Evolutionary conservation across 768 basidiomycete species (phyloP).

Genomic region (Tulasnella sp.): DNA sequence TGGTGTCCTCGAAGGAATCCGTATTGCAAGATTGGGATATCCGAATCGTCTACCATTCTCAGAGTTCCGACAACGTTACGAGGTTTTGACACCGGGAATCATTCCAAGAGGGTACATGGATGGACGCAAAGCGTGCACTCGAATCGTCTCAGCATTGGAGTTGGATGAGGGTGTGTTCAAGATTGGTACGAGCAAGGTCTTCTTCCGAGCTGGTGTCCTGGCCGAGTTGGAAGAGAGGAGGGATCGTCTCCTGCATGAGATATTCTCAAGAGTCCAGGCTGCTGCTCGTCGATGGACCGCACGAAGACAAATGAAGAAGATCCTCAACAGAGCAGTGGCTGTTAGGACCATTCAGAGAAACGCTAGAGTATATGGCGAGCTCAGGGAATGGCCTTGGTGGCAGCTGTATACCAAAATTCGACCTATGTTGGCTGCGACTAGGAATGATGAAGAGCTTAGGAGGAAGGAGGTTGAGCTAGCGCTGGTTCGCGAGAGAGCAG

Average conservation of each 20-base stretch:
- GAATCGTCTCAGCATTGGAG: constrained; percentile 81
- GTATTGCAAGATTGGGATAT: constrained; percentile 93
- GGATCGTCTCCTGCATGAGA: constrained; percentile 73
- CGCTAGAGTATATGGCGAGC: constrained; percentile 77
- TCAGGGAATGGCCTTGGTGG: constrained; percentile 99
- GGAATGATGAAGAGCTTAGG: constrained; percentile 82
- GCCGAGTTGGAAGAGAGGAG: constrained; percentile 91
- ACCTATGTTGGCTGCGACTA: constrained; percentile 81
- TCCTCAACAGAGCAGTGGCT: constrained; percentile 82
- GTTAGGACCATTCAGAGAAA: constrained; percentile 89
- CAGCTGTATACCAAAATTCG: constrained; percentile 94
- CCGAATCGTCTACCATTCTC: constrained; percentile 94
- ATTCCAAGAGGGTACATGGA: constrained; percentile 96
- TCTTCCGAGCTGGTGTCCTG: constrained; percentile 96
- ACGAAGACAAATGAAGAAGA: constrained; percentile 83
- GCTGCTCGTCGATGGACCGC: constrained; percentile 74
- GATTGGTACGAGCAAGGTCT: constrained; percentile 94
- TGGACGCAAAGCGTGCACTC: constrained; percentile 81
- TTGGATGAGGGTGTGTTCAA: constrained; percentile 75
- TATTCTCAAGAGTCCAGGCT: constrained; percentile 83
- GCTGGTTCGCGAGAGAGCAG: constrained; percentile 69
- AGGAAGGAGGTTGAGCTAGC: constrained; percentile 75
- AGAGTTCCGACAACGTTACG: constrained; percentile 95
- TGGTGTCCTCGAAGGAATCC: constrained; percentile 96
- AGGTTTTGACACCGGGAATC: constrained; percentile 85